Conservation (phyloP, 1,139 yeast species). For the Arxiozyma telluris region DNA sequence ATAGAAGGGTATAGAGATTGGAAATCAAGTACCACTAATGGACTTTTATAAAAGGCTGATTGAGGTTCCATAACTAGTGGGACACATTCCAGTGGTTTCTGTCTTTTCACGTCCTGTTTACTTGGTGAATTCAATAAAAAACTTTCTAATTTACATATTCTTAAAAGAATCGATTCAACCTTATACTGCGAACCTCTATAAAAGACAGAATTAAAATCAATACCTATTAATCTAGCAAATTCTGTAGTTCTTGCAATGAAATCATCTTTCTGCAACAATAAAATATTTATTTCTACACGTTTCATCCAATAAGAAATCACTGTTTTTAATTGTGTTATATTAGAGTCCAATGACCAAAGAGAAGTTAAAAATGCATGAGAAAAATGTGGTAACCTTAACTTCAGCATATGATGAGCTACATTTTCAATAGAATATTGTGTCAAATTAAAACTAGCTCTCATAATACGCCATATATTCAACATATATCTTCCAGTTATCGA, state of each 20-base stretch:
- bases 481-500: slow-evolving; percentile 71
- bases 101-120: slow-evolving; percentile 70
- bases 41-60: slow-evolving; percentile 77
- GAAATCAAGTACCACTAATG: slow-evolving; percentile 81
- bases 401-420: slow-evolving; percentile 58
- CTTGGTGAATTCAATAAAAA: slow-evolving; percentile 70
- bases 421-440: slow-evolving; percentile 71
- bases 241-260: slow-evolving; percentile 66
- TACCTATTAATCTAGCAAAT: slow-evolving; percentile 77
- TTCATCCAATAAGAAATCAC: slow-evolving; percentile 46
- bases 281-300: slow-evolving; percentile 42
- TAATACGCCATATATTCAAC: slow-evolving; percentile 73
- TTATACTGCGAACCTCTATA: slow-evolving; percentile 90
- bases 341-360: slow-evolving; percentile 37
- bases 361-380: slow-evolving; percentile 41
- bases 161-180: slow-evolving; percentile 71
- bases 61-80: slow-evolving; percentile 92
- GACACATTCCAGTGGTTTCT: slow-evolving; percentile 77
- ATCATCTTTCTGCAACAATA: slow-evolving; percentile 54
- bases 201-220: slow-evolving; percentile 80
- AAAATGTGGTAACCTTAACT: slow-evolving; percentile 57
- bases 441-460: slow-evolving; percentile 55
- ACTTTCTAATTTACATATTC: slow-evolving; percentile 72
- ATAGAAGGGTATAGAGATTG: slow-evolving; percentile 91
- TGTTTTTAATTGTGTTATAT: slow-evolving; percentile 28